Evolutionary conservation across 768 basidiomycete genomes (phyloP).

Genomic region (Lactarius evosmus): DNA sequence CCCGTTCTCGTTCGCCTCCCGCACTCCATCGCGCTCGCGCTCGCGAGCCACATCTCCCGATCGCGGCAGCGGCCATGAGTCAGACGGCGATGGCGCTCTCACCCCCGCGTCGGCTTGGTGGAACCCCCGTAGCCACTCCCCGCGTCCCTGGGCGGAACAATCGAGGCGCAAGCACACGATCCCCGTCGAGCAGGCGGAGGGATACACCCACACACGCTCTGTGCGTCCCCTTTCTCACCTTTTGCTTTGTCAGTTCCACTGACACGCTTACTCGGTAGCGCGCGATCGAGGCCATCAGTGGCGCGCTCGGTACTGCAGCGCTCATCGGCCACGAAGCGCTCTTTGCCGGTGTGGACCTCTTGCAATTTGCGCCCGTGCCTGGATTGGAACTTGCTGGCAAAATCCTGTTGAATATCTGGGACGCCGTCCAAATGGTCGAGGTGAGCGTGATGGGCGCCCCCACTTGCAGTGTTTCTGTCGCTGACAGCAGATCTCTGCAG

Average conservation of each 20-base stretch:
- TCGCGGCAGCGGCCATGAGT: slow-evolving; percentile 10
- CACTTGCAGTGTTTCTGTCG: not conserved
- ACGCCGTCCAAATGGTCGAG: slow-evolving; percentile 55
- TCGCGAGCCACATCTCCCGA: slow-evolving; percentile 6
- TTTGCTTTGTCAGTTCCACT: not conserved
- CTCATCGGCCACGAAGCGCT: slow-evolving; percentile 48
- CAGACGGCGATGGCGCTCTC: slow-evolving; percentile 12
- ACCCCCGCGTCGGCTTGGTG: slow-evolving; percentile 30
- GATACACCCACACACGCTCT: slow-evolving; percentile 32
- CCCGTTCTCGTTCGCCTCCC: slow-evolving; percentile 21
- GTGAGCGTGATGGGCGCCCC: slow-evolving; percentile 35
- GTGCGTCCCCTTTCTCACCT: slow-evolving; percentile 21
- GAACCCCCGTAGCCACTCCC: slow-evolving; percentile 22
- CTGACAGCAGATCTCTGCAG: slow-evolving; percentile 36
- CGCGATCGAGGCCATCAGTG: slow-evolving; percentile 30
- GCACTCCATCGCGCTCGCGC: slow-evolving; percentile 15
- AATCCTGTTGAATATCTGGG: slow-evolving; percentile 61
- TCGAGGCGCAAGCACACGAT: slow-evolving; percentile 30
- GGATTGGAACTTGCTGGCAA: slow-evolving; percentile 52
- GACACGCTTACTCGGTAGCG: slow-evolving; percentile 25
- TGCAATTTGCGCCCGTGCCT: slow-evolving; percentile 53
- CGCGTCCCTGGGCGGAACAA: slow-evolving; percentile 32
- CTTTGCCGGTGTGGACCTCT: slow-evolving; percentile 40
- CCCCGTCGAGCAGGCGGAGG: slow-evolving; percentile 33
- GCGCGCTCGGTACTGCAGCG: slow-evolving; percentile 42